Conservation (phyloP, 495 filamentous ascomycete genomes). For the Viridothelium virens region DNA sequence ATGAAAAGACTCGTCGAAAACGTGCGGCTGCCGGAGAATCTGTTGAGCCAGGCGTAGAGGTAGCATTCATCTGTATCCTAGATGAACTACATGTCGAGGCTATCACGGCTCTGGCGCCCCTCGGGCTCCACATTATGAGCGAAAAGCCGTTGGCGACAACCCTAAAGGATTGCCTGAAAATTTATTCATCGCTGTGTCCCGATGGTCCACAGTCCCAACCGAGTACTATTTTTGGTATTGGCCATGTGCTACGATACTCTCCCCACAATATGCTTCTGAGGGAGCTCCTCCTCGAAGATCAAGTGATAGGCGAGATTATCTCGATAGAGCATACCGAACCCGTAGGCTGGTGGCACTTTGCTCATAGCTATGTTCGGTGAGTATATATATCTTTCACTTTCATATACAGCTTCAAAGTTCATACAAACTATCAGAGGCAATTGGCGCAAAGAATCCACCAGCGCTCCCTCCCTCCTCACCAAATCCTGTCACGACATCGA, state of each 20-base stretch:
- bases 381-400: conserved; percentile 12
- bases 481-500: conserved; percentile 96
- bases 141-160: conserved; percentile 88
- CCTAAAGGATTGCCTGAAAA: conserved; percentile 63
- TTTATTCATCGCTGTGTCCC: conserved; percentile 31
- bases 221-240: conserved; percentile 67
- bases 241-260: conserved; percentile 54
- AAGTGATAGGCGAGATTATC: conserved; percentile 74
- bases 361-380: conserved; percentile 80
- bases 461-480: conserved; percentile 73
- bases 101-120: conserved; percentile 57
- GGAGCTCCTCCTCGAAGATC: conserved; percentile 63
- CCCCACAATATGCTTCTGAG: conserved; percentile 84
- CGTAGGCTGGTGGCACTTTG: conserved; percentile 93
- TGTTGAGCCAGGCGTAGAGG: conserved; percentile 49
- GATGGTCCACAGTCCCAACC: conserved; percentile 34
- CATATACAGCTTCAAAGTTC: background rate
- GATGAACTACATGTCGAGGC: conserved; percentile 82
- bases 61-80: conserved; percentile 76
- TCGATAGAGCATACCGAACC: conserved; percentile 88
- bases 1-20: conserved; percentile 50
- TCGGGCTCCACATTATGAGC: conserved; percentile 77
- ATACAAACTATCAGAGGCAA: conserved; percentile 52
- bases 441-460: conserved; percentile 71
- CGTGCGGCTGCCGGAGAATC: conserved; percentile 15